Base-by-base conservation (phyloP, 75 land plant genomes). In the Pseudotsuga menziesii region DNA sequence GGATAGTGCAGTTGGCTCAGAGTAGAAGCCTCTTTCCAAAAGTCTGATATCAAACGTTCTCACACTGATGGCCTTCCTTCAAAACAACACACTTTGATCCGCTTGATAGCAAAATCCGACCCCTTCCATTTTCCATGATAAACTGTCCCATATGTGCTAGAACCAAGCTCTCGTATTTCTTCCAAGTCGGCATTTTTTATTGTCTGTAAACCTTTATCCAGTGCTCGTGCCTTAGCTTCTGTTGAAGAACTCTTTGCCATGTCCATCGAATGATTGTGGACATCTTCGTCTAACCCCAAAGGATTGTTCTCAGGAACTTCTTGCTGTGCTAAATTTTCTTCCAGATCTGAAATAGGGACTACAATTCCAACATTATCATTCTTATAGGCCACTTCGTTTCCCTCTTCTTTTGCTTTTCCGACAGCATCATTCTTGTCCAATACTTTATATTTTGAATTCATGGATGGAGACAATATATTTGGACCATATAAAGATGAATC, bases 81-180 rank as follows among this genome's bases (percentile, higher is more conserved):
- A 80, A 93, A 93, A 66, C 5, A 93, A 83, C 93, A 91, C 20
- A 93, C 89, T 81, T 93, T 93, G 12, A 93, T 93, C 78, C 93
- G 91, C 80, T 96, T 96, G 56, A 96, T 89, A 55, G 99, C 99
- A 39, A 96, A 97, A 86, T 96, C 99, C 72, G 98, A 88, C 64
- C 99, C 99, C 72, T 82, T 88, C 99, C 99, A 96, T 81, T 96
- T 96, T n/a, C 95, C 95, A 87, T 93, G 84, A 78, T 79, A 93
- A 41, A 93, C 95, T 76, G 95, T 76, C 6, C 95, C 95, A 85
- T 89, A 93, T 48, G 93, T 93, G 22, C 95, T 93, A 73, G 93
- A 85, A 14, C 95, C 95, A 26, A 93, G 81, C 77, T 91, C 95
- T 22, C 89, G 83, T 12, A 93, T 83, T 74, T 93, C 95, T 67